Evolutionary conservation across 495 filamentous ascomycete genomes (phyloP).

Genomic region (Daldinia caldariorum): DNA sequence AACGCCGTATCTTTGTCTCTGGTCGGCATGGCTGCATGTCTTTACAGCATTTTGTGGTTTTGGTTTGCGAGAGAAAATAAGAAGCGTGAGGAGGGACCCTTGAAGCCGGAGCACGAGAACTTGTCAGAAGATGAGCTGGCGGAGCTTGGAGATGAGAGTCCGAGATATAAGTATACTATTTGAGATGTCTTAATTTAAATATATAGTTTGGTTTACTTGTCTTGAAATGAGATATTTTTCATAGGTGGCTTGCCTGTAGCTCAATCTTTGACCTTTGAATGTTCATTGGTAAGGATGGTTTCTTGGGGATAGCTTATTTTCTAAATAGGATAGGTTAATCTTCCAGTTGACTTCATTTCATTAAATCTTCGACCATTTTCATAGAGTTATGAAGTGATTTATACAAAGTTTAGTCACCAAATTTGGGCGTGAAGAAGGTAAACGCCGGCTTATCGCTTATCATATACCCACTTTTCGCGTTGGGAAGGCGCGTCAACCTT

Average conservation of each 20-base stretch:
- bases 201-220: not conserved
- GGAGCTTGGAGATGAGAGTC: constrained; percentile 75
- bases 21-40: constrained; percentile 57
- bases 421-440: too few species aligned
- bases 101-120: constrained; percentile 64
- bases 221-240: not conserved
- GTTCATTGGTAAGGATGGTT: too few species aligned
- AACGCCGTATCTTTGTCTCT: constrained; percentile 66
- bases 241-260: not conserved
- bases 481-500: constrained; percentile 39
- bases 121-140: constrained; percentile 71
- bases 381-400: not conserved
- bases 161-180: constrained; percentile 67
- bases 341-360: too few species aligned
- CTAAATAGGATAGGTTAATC: too few species aligned
- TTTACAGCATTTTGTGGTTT: constrained; percentile 64
- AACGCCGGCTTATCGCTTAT: too few species aligned
- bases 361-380: too few species aligned
- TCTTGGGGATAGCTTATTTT: too few species aligned
- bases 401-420: too few species aligned
- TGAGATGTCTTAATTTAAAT: constrained; percentile 43
- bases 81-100: constrained; percentile 60
- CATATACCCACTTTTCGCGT: constrained; percentile 23
- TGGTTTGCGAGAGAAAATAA: constrained; percentile 66
- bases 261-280: too few species aligned